Percentiles rank a stretch among this genome's conserved stretches.
Conservation (phyloP, 768 basidiomycete species). For the Lactarius sanguifluus region DNA sequence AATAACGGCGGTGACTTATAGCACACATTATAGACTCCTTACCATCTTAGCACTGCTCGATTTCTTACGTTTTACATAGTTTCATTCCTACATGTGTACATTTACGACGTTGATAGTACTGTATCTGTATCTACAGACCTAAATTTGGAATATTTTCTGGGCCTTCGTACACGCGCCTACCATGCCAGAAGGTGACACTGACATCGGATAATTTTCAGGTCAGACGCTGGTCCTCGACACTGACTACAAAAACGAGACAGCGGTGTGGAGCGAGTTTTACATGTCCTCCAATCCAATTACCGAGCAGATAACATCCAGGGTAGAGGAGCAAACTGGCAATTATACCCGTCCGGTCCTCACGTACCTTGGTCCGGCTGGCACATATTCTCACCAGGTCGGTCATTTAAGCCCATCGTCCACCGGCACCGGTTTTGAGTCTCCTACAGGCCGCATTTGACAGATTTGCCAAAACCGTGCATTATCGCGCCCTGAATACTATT, state of each 20-base stretch:
- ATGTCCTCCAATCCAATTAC: neutral
- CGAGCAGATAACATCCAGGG: neutral
- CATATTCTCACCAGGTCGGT: conserved; percentile 65
- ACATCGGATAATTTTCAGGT: neutral
- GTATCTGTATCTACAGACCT: neutral
- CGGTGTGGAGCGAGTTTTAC: neutral
- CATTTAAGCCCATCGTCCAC: conserved; percentile 31
- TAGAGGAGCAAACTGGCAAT: neutral
- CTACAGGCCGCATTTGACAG: conserved; percentile 48
- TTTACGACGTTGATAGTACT: neutral
- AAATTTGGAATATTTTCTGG: neutral
- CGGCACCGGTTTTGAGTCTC: conserved; percentile 3
- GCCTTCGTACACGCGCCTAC: neutral
- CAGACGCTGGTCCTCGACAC: neutral
- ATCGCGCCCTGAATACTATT: conserved; percentile 30
- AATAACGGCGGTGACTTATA: neutral
- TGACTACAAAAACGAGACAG: neutral
- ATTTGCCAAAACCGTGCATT: conserved; percentile 49
- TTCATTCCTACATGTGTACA: neutral
- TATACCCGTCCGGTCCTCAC: conserved; percentile 40
- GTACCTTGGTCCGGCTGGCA: conserved; percentile 67
- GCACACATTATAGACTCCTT: neutral
- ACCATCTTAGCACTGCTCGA: neutral
- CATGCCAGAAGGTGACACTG: neutral
- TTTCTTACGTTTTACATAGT: neutral